Conservation (phyloP, 306 rosid genomes). For the Begonia masoniana region DNA sequence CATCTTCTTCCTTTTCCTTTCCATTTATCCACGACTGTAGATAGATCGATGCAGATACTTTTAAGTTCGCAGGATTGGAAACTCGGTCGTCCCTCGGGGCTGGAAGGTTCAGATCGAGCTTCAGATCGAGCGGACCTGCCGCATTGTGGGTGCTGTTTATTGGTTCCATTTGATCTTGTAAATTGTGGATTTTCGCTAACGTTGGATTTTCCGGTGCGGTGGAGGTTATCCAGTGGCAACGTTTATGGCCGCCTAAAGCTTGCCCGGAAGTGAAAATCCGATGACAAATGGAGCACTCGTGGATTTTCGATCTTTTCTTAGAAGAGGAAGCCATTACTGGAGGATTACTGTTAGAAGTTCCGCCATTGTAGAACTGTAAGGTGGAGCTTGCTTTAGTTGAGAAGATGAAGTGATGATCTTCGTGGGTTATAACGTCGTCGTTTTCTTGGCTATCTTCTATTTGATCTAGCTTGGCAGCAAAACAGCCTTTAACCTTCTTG, state of each 20-base stretch:
- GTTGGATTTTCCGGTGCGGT: constrained; percentile 41
- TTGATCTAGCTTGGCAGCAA: constrained; percentile 61
- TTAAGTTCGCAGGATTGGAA: constrained; percentile 1
- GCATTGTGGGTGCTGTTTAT: constrained; percentile 28
- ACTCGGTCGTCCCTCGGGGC: constrained; percentile 33
- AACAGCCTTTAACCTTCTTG: constrained; percentile 92
- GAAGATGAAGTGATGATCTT: constrained; percentile 24
- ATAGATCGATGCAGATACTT: constrained; percentile 37
- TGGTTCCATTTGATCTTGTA: constrained; percentile 47
- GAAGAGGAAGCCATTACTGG: constrained; percentile 32
- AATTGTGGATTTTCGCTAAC: constrained; percentile 49
- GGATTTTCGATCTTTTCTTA: constrained; percentile 62
- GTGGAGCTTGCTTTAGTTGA: constrained; percentile 39
- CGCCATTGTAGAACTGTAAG: constrained; percentile 31
- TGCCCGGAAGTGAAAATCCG: constrained; percentile 85
- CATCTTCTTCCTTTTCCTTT: constrained; percentile 15
- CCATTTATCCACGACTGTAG: constrained; percentile 42
- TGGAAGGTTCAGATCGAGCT: constrained; percentile 75
- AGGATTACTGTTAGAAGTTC: background rate
- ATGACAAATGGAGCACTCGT: constrained; percentile 90
- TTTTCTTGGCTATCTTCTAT: constrained; percentile 29
- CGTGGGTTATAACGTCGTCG: constrained; percentile 46
- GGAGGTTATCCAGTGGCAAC: constrained; percentile 95
- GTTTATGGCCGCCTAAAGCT: constrained; percentile 87
- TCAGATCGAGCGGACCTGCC: constrained; percentile 49